phyloP scores from a whole-genome alignment of 345 rosid species.

The Rhodamnia rubescens region DNA sequence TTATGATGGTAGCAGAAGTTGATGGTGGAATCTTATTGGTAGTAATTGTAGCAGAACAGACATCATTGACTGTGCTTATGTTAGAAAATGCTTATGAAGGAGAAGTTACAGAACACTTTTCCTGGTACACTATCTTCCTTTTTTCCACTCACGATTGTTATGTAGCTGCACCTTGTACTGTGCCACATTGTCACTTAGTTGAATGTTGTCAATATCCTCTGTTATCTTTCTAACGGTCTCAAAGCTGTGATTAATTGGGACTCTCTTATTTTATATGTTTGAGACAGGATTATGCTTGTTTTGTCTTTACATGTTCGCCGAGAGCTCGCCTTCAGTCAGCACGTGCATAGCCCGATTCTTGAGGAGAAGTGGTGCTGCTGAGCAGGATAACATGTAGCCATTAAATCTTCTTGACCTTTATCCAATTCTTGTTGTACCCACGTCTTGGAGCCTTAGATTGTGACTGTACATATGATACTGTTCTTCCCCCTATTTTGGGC shows the following conservation, averaged over 20 bases:
- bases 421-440: not conserved
- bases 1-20: not conserved
- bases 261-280: not conserved
- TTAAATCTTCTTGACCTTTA: not conserved
- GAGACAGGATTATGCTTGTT: conserved; percentile 67
- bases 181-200: too few relatives aligned
- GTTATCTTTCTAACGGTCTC: not conserved
- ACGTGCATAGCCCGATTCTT: conserved; percentile 16
- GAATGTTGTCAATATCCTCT: not conserved
- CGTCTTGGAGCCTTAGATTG: not conserved
- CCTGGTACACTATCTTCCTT: not conserved
- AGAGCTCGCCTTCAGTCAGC: conserved; percentile 39
- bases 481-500: not conserved
- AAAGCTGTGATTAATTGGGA: not conserved
- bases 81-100: not conserved
- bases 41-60: not conserved
- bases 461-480: not conserved
- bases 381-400: conserved; percentile 17
- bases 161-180: not conserved
- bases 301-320: conserved; percentile 62
- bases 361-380: conserved; percentile 26
- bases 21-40: not conserved
- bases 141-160: not conserved
- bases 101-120: not conserved
- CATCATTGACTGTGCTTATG: not conserved